These are phyloP conservation scores for Linnemannia hyalina DNA, from an alignment of 192 early-diverging fungal species.

Conservation along the genomic window DNA sequence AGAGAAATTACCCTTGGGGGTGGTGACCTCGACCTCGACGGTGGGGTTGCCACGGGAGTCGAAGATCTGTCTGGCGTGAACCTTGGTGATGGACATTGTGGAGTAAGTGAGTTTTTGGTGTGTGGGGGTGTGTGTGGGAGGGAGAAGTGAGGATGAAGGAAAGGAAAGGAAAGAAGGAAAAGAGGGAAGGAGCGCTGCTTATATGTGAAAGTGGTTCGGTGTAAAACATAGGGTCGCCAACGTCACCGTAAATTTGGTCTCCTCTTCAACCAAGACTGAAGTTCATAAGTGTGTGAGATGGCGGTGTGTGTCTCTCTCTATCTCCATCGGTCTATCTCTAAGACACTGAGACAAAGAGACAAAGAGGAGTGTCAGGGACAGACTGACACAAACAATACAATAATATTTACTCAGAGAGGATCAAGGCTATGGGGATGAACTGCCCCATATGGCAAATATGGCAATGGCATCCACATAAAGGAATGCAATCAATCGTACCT, in stretches of 20 bases:
- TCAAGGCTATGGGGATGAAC: too few species aligned
- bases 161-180: conserved; percentile 2
- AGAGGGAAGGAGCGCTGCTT: background rate
- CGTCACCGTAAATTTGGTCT: conserved; percentile 9
- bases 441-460: too few species aligned
- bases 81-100: conserved; percentile 77
- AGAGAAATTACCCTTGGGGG: conserved; percentile 79
- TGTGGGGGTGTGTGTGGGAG: background rate
- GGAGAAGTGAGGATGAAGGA: background rate
- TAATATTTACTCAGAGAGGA: background rate
- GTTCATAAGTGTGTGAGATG: too few species aligned
- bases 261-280: background rate
- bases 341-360: background rate
- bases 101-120: conserved; percentile 17
- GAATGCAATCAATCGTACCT: too few species aligned
- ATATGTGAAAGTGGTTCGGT: background rate
- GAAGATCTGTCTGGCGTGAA: conserved; percentile 96
- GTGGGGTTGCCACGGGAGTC: conserved; percentile 99
- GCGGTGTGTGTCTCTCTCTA: background rate
- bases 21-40: conserved; percentile 97
- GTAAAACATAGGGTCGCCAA: background rate
- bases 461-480: too few species aligned
- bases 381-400: too few species aligned
- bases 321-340: background rate
- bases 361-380: background rate